Conservation (phyloP, 2,329 filamentous ascomycete genomes). For the Pseudogymnoascus verrucosus region DNA sequence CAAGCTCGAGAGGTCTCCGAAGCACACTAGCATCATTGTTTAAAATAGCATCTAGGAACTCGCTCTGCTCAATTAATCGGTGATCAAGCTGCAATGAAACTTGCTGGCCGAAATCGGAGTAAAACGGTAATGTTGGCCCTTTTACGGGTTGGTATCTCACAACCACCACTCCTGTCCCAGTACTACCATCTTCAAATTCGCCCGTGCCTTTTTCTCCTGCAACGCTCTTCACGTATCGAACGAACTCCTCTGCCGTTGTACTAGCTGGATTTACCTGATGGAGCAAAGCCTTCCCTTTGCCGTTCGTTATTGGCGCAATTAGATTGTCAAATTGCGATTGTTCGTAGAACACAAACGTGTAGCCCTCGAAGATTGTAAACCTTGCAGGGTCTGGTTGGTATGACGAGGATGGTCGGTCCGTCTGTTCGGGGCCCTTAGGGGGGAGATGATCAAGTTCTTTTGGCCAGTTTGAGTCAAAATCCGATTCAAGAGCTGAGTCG, state of each 20-base stretch:
- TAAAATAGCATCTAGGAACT: conserved; percentile 85
- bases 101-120: conserved; percentile 56
- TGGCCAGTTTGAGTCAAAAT: conserved; percentile 77
- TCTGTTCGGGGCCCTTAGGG: conserved; percentile 65
- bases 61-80: conserved; percentile 77
- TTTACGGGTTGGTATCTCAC: conserved; percentile 62
- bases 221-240: conserved; percentile 65
- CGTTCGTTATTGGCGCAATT: conserved; percentile 65
- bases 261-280: conserved; percentile 51
- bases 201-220: conserved; percentile 67
- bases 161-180: conserved; percentile 66
- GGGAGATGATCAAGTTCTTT: conserved; percentile 64
- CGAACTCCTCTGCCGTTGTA: conserved; percentile 67
- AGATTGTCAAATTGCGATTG: conserved; percentile 67
- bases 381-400: conserved; percentile 64
- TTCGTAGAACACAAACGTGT: conserved; percentile 83
- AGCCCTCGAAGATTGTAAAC: conserved; percentile 70
- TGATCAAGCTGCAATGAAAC: conserved; percentile 70
- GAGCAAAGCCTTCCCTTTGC: conserved; percentile 72
- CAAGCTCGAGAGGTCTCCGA: conserved; percentile 57
- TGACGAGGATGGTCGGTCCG: conserved; percentile 55
- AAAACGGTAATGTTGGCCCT: conserved; percentile 53
- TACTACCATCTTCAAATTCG: conserved; percentile 53
- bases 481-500: conserved; percentile 58
- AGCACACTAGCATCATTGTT: conserved; percentile 68